Base-by-base conservation (phyloP, 768 basidiomycete genomes). In the Coprinopsis cinerea region DNA sequence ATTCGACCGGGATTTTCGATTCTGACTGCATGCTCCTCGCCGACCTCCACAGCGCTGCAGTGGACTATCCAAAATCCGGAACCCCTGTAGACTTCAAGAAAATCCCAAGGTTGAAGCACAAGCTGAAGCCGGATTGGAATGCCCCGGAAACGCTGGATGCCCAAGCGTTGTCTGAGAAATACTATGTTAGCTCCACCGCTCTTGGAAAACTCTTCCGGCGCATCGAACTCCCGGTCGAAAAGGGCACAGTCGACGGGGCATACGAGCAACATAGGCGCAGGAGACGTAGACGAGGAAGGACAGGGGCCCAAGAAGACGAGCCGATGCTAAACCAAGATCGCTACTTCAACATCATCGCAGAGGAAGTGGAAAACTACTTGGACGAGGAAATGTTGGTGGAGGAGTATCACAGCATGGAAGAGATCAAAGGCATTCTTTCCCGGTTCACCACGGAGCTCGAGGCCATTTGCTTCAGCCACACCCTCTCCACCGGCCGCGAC, bases 41-140 rank as follows among this genome's bases (percentile, higher is more conserved):
- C 7, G 61, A 66, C 10, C 64, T 86, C 14, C 82, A 85, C 57
- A 82, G 78, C 30, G 65, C 78, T 47, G 85, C 85, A 0, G 82
- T 85, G 1, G 83, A 85, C 59, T 86, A 79, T 55, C 79, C 81
- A 0, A 83, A 83, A 61, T 78, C 74, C 20, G 78, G 78, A 13
- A 61, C 65, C 28, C 72, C 77, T 23, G 75, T 79, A 10, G 59
- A 65, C 4, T 60, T 64, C 20, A 28, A 49, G 1, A 52, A 34
- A 14, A 73, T 83, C 24, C 79, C 84, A 2, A 74, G 61, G 56
- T 62, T 70, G n/a, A 65, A 67, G 17, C 58, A 56, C 40, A 48
- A 49, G 1, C 25, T 34, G 50, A 74, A 63, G 55, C 84, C 83
- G 6, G 83, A 86, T 59, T 85, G 83, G 82, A 69, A 73, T 59